Evolutionary conservation across 208 protist genomes (phyloP), one percentile per base, ranked within the genome.

Genomic region (Wallacemonas sp.): DNA sequence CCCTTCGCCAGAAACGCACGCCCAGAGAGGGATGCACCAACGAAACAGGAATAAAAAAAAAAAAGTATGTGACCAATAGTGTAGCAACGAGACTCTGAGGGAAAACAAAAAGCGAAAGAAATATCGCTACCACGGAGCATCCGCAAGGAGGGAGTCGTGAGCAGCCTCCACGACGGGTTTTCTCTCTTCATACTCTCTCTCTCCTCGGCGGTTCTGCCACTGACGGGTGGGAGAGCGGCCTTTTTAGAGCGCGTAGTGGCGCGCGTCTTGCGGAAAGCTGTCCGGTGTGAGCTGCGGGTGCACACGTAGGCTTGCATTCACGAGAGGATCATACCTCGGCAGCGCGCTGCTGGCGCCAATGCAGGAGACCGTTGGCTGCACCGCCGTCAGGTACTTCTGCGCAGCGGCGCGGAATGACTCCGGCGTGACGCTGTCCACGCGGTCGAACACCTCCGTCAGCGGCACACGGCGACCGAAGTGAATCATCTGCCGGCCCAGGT

Each of bases 401-500:
- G 83, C 61, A 24, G 93, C 88, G 26, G 82, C 70, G 44, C 85
- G 88, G 46, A 99, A 78, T 38, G 84, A 80, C 21, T 85, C 64
- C 2, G 90, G 84, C 19, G 88, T 92, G 27, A 99, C 92, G 46
- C 86, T 90, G 67, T 98, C 92, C 44, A 99, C 91, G 27, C 86
- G 80, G 26, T 87, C 84, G 63, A 97, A 96, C 21, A 97, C 72
- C 77, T 99, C 98, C 30, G 80, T 69, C 36, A 98, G 69, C 17
- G 95, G 79, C 38, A 98, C 75, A 22, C 89, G 84, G 33, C 83
- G 80, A 19, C 89, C 88, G 62, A 86, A 88, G 72, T 93, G 88
- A 65, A 99, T 96, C 77, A 99, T 90, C 77, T 99, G 96, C 17
- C 97, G 80, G n/a, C 98, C 98, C 33, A 99, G 90, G 53, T 98